Percentiles rank a stretch among this genome's conserved stretches.
Evolutionary conservation across 139 green algal species (phyloP).

Genomic region (Chlorella sorokiniana): DNA sequence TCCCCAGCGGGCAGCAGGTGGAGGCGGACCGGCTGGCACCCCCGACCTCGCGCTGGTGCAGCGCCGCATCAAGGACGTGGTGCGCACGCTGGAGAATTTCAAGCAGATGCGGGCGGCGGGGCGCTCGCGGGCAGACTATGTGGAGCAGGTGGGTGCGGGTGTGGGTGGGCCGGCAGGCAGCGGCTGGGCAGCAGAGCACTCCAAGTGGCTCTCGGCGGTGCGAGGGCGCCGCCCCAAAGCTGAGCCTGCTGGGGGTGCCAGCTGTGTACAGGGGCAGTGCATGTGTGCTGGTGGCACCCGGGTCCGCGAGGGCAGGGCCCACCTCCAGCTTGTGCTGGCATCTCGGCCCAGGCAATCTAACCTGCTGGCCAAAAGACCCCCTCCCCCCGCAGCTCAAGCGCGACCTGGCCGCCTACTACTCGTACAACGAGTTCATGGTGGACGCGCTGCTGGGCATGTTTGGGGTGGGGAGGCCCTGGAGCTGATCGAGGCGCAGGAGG

Average conservation of each 20-base stretch:
- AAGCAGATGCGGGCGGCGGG: constrained; percentile 52
- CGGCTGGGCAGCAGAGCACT: neutral
- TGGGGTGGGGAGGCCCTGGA: constrained; percentile 76
- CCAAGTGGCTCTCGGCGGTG: neutral
- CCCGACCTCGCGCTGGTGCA: constrained; percentile 54
- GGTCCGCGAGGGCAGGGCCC: too few species aligned
- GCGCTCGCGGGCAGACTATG: constrained; percentile 73
- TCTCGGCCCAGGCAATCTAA: too few species aligned
- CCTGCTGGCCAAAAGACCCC: too few species aligned
- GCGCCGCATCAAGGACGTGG: constrained; percentile 69
- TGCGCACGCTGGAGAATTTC: constrained; percentile 86
- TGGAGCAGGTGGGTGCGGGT: constrained; percentile 59
- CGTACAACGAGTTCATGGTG: constrained; percentile 97
- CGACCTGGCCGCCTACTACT: constrained; percentile 92
- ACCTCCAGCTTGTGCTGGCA: neutral
- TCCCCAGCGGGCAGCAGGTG: constrained; percentile 61
- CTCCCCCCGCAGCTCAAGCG: constrained; percentile 64
- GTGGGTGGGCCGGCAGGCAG: neutral
- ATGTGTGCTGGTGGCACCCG: too few species aligned
- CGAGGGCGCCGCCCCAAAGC: too few species aligned
- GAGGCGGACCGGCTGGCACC: constrained; percentile 53
- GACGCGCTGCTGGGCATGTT: constrained; percentile 81
- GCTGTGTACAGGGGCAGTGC: neutral
- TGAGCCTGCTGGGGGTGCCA: neutral
- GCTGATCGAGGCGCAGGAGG: constrained; percentile 86